A percentile compares a stretch with the other conserved stretches of the same genome.
Conservation (phyloP, 2,329 filamentous ascomycete genomes). For the Diplocarpon rosae region DNA sequence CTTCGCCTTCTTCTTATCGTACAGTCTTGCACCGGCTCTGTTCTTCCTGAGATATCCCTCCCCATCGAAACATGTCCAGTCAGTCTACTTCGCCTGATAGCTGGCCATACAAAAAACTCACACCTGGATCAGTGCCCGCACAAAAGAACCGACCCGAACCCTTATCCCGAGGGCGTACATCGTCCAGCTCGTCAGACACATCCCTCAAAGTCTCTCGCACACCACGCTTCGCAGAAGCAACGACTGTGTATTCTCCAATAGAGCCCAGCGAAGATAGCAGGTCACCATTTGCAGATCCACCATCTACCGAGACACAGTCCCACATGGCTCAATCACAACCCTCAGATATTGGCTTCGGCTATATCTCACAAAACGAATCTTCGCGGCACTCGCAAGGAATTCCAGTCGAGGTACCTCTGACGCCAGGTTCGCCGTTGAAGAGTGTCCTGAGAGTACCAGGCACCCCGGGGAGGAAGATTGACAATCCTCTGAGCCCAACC, state of each 20-base stretch:
- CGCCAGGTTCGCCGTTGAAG: slow-evolving; percentile 72
- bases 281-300: slow-evolving; percentile 49
- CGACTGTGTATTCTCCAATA: slow-evolving; percentile 65
- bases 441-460: slow-evolving; percentile 84
- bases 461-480: slow-evolving; percentile 60
- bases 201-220: slow-evolving; percentile 56
- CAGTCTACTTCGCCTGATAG: slow-evolving; percentile 12
- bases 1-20: slow-evolving; percentile 3
- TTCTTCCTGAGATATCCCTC: slow-evolving; percentile 8
- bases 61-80: slow-evolving; percentile 19
- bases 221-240: slow-evolving; percentile 73
- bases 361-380: slow-evolving; percentile 53
- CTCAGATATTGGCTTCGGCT: slow-evolving; percentile 85
- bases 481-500: slow-evolving; percentile 79
- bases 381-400: slow-evolving; percentile 37
- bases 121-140: slow-evolving; percentile 12
- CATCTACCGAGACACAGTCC: slow-evolving; percentile 36
- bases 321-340: slow-evolving; percentile 57
- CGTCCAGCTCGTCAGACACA: slow-evolving; percentile 31
- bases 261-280: slow-evolving; percentile 38
- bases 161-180: slow-evolving; percentile 28
- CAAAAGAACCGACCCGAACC: slow-evolving; percentile 24
- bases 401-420: slow-evolving; percentile 47
- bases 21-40: slow-evolving; percentile 7
- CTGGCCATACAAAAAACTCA: slow-evolving; percentile 16